Base-by-base conservation (phyloP, 306 rosid species). In the Cicer yamashitae region DNA sequence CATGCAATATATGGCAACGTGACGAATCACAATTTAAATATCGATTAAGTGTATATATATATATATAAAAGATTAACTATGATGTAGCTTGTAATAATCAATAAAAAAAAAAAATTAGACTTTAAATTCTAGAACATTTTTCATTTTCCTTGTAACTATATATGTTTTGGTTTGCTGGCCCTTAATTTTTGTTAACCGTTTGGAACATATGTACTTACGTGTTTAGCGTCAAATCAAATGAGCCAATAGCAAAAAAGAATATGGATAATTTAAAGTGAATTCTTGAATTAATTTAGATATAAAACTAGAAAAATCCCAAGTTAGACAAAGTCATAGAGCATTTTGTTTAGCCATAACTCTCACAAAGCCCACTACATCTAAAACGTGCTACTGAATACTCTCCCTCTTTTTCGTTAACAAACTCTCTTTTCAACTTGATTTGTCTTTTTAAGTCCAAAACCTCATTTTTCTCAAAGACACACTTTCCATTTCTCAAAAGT, bases 311-410 rank as follows among this genome's bases (percentile, higher is more conserved):
- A 44, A 54, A 2, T 25, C 17, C 18, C 12, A 72, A 57, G 37
- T 64, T 38, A 54, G 70, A 77, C 82, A 77, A 40, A 72, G 84
- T 89, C 88, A 87, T 63, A 75, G 78, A 77, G 43, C 77, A 63
- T 11, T 63, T 70, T 50, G 44, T 53, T 37, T 41, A 20, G 8
- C 18, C 44, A 50, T 45, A 1, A 37, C 45, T 34, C 20, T 12
- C 18, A 13, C 67, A 34, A 12, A 82, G 51, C 76, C 79, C 86
- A 78, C 83, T 37, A 70, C 79, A 80, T 85, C 86, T 85, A 68
- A 77, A 75, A 80, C 71, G 82, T 48, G 83, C 87, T 76, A 89
- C 89, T 66, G 13, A 82, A 77, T 77, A 46, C 82, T 78, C 90
- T 69, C 83, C 75, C 52, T 53, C 37, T 54, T 62, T 58, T 65